Evolutionary conservation across 768 basidiomycete species (phyloP), one percentile per base, ranked within the genome.

Genomic region (Gloeostereum incarnatum): DNA sequence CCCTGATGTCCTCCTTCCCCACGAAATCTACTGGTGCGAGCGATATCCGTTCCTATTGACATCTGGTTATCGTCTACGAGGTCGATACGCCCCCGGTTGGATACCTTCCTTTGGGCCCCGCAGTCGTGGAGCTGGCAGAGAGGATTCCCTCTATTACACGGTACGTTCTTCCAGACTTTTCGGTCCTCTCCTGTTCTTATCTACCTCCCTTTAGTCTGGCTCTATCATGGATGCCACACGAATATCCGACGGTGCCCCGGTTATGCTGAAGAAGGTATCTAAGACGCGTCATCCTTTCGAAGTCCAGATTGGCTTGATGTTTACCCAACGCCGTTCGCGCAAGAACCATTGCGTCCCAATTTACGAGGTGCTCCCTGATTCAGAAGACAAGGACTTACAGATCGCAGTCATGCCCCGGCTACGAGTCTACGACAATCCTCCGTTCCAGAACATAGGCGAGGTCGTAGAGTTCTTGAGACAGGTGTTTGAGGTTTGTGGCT

Each of bases 401-500:
- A 30, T 57, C 16, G 18, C 56, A 6, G 53, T 55, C 19, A 52
- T 56, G 49, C 54, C 53, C 1, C 5, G 42, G 6, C 31, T 44
- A 17, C 36, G 45, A n/a, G 18, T n/a, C 0, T 56, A 48, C 22
- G n/a, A 40, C 11, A 29, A 23, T 2, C 54, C 54, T 5, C 43
- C 25, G 1, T 62, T 63, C 35, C 49, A 53, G 30, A 58, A 53
- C 0, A 10, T 60, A 3, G 59, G 59, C 1, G 61, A 64, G 39
- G 55, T 27, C 1, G 45, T 61, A 1, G 57, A 58, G 20, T 60
- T 56, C 16, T 49, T 62, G 35, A 42, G 47, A 1, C 59, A 63
- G 30, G 27, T 55, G 1, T 55, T 62, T n/a, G 56, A 58, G 50
- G 60, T n/a, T n/a, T n/a, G n/a, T n/a, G n/a, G n/a, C n/a, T n/a